A percentile compares a stretch with the other conserved stretches of the same genome.
Conservation (phyloP, 768 basidiomycete genomes). For the Vararia minispora region DNA sequence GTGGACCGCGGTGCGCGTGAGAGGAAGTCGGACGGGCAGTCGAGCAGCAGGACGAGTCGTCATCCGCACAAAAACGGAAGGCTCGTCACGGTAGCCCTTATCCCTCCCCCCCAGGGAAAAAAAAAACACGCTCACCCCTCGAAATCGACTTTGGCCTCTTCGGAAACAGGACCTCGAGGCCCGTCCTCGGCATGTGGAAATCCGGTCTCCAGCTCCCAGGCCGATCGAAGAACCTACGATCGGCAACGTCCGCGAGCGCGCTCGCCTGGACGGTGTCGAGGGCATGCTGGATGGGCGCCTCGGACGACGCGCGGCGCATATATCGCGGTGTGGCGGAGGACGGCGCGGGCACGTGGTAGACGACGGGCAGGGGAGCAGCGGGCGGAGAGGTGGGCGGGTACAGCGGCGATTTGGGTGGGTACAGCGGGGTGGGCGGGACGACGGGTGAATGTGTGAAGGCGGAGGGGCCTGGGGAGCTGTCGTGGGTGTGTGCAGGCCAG, state of each 20-base stretch:
- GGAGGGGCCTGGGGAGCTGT: not conserved
- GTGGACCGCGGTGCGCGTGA: not conserved
- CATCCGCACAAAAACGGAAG: conserved; percentile 4
- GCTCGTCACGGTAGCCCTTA: conserved; percentile 6
- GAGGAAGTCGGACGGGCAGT: too few species aligned
- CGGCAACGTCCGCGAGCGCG: too few species aligned
- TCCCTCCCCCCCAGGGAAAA: not conserved
- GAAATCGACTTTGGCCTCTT: conserved; percentile 15
- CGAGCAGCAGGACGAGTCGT: not conserved
- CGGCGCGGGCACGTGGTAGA: conserved; percentile 1
- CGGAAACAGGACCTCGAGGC: conserved; percentile 16
- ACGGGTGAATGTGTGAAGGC: conserved; percentile 9
- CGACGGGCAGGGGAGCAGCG: conserved; percentile 1
- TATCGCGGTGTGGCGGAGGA: too few species aligned
- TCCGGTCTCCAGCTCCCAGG: conserved; percentile 21
- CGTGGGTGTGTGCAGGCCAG: too few species aligned
- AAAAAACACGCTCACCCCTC: conserved; percentile 5
- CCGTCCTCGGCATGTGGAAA: conserved; percentile 19
- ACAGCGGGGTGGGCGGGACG: conserved; percentile 5
- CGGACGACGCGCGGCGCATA: too few species aligned
- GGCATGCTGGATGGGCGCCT: too few species aligned
- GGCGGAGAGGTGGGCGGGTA: conserved; percentile 3
- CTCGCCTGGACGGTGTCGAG: too few species aligned
- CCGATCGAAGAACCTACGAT: conserved; percentile 11
- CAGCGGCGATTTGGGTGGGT: too few species aligned